phyloP scores from a whole-genome alignment of 1,139 yeast genomes.

The Yamadazyma triangularis region DNA sequence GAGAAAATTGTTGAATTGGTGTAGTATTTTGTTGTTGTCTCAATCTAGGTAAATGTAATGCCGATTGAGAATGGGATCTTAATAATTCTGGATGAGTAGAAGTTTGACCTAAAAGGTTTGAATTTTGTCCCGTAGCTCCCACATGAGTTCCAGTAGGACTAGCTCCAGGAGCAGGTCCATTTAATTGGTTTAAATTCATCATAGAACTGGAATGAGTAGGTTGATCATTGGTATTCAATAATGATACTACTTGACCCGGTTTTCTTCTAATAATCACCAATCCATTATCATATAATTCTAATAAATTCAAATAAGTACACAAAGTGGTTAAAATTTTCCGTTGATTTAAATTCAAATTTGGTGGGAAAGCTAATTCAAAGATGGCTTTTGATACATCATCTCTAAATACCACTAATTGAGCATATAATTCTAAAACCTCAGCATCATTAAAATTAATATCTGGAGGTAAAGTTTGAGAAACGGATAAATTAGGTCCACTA shows the following conservation, averaged over 20 bases:
- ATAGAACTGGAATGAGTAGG: conserved; percentile 23
- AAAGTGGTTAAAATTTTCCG: conserved; percentile 54
- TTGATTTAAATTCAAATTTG: conserved; percentile 54
- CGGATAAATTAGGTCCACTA: conserved; percentile 30
- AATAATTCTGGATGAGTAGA: conserved; percentile 38
- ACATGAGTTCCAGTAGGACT: too few relatives aligned
- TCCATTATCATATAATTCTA: conserved; percentile 65
- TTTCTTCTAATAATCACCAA: conserved; percentile 52
- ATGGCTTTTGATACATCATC: conserved; percentile 62
- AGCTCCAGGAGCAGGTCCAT: too few relatives aligned
- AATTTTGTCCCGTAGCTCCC: conserved; percentile 1
- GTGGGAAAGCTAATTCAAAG: conserved; percentile 66
- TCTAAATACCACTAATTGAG: conserved; percentile 76
- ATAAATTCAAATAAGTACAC: conserved; percentile 58
- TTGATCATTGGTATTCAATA: conserved; percentile 12
- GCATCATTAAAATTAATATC: conserved; percentile 86
- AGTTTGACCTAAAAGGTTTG: too few relatives aligned
- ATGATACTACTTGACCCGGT: conserved; percentile 30
- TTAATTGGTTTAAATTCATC: conserved; percentile 41
- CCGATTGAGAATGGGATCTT: conserved; percentile 50
- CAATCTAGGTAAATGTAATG: conserved; percentile 45
- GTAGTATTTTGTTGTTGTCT: conserved; percentile 42
- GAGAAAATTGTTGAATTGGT: conserved; percentile 38
- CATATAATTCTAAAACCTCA: conserved; percentile 79
- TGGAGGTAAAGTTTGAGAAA: conserved; percentile 43